Percentiles rank a stretch among this genome's conserved stretches.
These are phyloP conservation scores for Apostasia shenzhenica DNA, from an alignment of 106 monocot genomes.

Conservation along the genomic window DNA sequence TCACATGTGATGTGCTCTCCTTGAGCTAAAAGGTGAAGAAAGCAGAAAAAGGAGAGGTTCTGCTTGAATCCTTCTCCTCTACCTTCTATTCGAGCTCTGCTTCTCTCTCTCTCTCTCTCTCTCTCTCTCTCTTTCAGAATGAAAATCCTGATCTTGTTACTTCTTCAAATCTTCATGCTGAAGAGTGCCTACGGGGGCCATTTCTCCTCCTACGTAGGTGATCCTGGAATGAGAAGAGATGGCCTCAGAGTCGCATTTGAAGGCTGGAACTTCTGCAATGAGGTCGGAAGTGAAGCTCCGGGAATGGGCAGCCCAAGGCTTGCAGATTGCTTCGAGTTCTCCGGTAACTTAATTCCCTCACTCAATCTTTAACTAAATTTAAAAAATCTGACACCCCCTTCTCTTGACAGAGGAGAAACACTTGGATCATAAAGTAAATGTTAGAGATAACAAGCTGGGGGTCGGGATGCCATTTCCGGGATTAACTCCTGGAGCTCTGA, in stretches of 20 bases:
- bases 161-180: not conserved
- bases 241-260: constrained; percentile 75
- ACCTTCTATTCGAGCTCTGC: not conserved
- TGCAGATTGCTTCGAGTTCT: constrained; percentile 70
- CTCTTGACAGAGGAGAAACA: not conserved
- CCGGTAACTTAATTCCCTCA: not conserved
- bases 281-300: constrained; percentile 73
- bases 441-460: constrained; percentile 38
- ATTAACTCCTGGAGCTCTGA: not conserved
- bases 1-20: too few species aligned
- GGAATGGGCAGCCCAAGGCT: constrained; percentile 79
- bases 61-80: not conserved
- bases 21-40: too few species aligned
- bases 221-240: constrained; percentile 81
- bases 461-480: constrained; percentile 31
- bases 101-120: not conserved
- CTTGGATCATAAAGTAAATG: constrained; percentile 40
- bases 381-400: not conserved
- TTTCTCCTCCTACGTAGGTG: constrained; percentile 43
- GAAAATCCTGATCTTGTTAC: not conserved
- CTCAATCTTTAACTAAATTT: not conserved
- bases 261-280: constrained; percentile 93
- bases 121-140: not conserved
- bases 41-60: too few species aligned
- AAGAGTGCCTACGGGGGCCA: not conserved